Conservation (phyloP, 768 basidiomycete genomes). For the Lepiota venenata region DNA sequence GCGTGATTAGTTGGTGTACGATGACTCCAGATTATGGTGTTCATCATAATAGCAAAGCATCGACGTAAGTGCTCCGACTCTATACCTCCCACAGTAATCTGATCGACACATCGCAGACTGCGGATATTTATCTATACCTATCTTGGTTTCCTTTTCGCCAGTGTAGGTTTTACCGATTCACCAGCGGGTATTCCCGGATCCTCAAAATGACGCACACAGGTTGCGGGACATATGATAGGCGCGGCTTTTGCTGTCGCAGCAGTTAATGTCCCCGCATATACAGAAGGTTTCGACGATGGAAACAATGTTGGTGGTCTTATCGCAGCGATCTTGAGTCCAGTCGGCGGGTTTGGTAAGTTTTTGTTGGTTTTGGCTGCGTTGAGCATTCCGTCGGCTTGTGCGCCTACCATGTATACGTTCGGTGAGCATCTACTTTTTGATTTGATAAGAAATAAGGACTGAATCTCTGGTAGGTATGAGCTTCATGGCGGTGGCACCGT, state of each 20-base stretch:
- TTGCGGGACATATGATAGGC: constrained; percentile 52
- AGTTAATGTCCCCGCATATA: constrained; percentile 53
- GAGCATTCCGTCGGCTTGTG: constrained; percentile 70
- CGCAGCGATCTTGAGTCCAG: constrained; percentile 56
- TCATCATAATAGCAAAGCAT: constrained; percentile 35
- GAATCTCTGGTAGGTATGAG: constrained; percentile 38
- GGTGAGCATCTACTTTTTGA: constrained; percentile 25
- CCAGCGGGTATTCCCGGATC: constrained; percentile 15
- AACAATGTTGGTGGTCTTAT: constrained; percentile 64
- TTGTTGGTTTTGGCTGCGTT: constrained; percentile 71
- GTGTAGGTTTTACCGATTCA: constrained; percentile 34
- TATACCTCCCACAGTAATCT: not conserved
- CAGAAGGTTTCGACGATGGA: constrained; percentile 45
- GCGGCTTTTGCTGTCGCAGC: constrained; percentile 63
- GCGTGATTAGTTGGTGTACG: constrained; percentile 38
- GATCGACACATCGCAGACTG: constrained; percentile 28
- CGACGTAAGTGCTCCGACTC: constrained; percentile 39
- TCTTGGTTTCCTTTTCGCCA: constrained; percentile 58
- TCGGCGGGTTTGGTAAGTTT: constrained; percentile 66
- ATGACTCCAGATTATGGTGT: constrained; percentile 44
- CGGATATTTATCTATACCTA: constrained; percentile 65
- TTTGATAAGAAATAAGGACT: not conserved
- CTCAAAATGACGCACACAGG: constrained; percentile 22
- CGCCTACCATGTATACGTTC: constrained; percentile 76
- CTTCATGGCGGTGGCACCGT: constrained; percentile 61